These are phyloP conservation scores for Fusarium sp. DNA, from an alignment of 2,329 filamentous ascomycete species.

Conservation along the genomic window DNA sequence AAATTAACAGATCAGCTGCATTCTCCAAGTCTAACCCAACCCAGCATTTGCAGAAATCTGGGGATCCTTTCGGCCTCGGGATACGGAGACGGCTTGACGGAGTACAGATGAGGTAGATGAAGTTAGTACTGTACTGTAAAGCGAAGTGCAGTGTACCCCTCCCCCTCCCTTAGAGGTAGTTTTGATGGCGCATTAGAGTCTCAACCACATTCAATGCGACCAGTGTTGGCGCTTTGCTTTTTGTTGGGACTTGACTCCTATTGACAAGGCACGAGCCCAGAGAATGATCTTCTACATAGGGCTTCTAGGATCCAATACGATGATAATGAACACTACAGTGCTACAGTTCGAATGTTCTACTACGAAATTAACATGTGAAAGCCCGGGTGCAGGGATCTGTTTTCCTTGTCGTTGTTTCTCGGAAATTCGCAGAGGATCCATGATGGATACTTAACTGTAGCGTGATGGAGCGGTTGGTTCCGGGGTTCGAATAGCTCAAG, in stretches of 20 bases:
- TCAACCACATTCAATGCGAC: slow-evolving; percentile 28
- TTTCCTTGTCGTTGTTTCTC: slow-evolving; percentile 16
- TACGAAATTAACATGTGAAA: slow-evolving; percentile 32
- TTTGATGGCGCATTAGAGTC: slow-evolving; percentile 20
- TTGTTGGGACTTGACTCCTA: slow-evolving; percentile 35
- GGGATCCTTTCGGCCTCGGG: slow-evolving; percentile 37
- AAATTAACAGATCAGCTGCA: not conserved
- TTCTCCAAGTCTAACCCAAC: slow-evolving; percentile 27
- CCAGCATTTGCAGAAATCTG: slow-evolving; percentile 15
- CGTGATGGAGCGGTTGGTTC: slow-evolving; percentile 21
- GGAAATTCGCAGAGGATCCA: slow-evolving; percentile 26
- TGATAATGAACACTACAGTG: not conserved
- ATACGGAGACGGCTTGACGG: slow-evolving; percentile 2
- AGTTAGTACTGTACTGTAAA: not conserved
- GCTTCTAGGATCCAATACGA: not conserved
- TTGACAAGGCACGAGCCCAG: not conserved
- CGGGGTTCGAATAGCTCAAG: not conserved
- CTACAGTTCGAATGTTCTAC: not conserved
- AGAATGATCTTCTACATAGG: not conserved
- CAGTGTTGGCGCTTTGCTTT: slow-evolving; percentile 3
- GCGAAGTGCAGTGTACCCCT: not conserved
- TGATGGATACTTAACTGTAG: slow-evolving; percentile 2
- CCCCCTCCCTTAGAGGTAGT: not conserved
- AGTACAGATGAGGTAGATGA: not conserved
- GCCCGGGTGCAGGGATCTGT: slow-evolving; percentile 12